Evolutionary conservation across 306 rosid species (phyloP), one percentile per base, ranked within the genome.

Genomic region (Adenanthera pavonina): DNA sequence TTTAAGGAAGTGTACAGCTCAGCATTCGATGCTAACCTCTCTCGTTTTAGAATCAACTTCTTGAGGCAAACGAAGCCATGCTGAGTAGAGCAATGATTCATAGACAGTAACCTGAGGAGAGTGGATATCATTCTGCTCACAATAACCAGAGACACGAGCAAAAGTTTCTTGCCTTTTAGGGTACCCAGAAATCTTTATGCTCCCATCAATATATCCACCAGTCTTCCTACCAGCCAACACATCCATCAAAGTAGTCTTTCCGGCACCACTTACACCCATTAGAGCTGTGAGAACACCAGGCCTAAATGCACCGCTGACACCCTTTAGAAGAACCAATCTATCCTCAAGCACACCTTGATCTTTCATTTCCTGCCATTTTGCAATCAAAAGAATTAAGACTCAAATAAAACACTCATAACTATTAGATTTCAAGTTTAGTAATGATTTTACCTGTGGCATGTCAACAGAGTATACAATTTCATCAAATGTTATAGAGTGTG

Each of bases 191-290:
- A 91, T 64, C 35, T 78, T 88, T 59, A 91, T 88, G 75, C 6
- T 69, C 60, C 95, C 95, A 0, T 89, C 92, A 48, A 91, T 91
- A 67, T 88, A 89, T 60, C 95, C 95, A 54, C 93, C 89, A 0
- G 95, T 91, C 86, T 91, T 91, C 79, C 95, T 82, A 62, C 95
- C 95, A 1, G 95, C 95, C 47, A 91, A 43, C 6, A 89, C 92
- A 81, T 91, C 95, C 95, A 91, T 89, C 78, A 91, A 64, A 44
- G 95, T 91, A 56, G 95, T 91, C 69, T 91, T 91, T 17, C 95
- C 95, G 35, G 95, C 95, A 40, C 94, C 94, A 81, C 95, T 91
- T 1, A 91, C 92, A 54, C 95, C 95, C 91, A 91, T 89, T 68
- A 91, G 56, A 46, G 95, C 95, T 1, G 95, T 91, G 38, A 91